Conservation (phyloP, 1,284 basidiomycete species). For the Cystobasidiaceae sp. region DNA sequence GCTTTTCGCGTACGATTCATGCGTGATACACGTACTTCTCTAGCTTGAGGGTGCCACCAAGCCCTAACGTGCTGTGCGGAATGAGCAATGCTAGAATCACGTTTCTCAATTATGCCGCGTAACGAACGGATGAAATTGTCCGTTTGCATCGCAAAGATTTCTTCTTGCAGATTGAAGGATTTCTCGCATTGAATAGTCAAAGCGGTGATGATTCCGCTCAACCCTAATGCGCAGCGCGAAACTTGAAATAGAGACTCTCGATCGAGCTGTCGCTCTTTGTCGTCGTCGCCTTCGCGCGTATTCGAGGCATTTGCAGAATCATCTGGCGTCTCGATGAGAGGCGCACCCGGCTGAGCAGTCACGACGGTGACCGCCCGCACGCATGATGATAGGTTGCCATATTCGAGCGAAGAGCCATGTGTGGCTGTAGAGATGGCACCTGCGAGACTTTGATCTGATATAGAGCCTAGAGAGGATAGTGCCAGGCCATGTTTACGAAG, state of each 20-base stretch:
- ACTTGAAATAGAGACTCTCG: conserved; percentile 73
- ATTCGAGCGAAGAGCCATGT: conserved; percentile 80
- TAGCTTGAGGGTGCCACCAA: conserved; percentile 89
- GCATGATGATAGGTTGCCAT: conserved; percentile 75
- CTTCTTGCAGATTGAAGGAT: conserved; percentile 76
- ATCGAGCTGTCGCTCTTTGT: no score
- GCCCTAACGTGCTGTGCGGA: conserved; percentile 81
- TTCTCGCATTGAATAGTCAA: conserved; percentile 74
- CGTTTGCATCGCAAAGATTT: conserved; percentile 62
- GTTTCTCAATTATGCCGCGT: conserved; percentile 47
- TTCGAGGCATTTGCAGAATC: no score
- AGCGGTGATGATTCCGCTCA: conserved; percentile 79
- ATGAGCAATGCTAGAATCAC: conserved; percentile 54
- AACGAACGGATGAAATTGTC: conserved; percentile 56
- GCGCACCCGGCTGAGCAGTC: conserved; percentile 53
- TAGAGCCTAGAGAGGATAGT: conserved; percentile 89
- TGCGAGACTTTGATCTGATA: conserved; percentile 93
- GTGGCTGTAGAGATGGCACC: conserved; percentile 91
- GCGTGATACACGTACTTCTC: conserved; percentile 65
- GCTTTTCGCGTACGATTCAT: conserved; percentile 68
- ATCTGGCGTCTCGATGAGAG: conserved; percentile 30
- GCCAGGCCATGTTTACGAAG: conserved; percentile 70
- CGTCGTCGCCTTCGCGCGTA: no score
- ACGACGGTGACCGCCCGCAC: conserved; percentile 71
- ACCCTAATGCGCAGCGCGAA: conserved; percentile 88